Evolutionary conservation across 306 rosid genomes (phyloP), one percentile per base, ranked within the genome.

Genomic region (Pueraria montana): DNA sequence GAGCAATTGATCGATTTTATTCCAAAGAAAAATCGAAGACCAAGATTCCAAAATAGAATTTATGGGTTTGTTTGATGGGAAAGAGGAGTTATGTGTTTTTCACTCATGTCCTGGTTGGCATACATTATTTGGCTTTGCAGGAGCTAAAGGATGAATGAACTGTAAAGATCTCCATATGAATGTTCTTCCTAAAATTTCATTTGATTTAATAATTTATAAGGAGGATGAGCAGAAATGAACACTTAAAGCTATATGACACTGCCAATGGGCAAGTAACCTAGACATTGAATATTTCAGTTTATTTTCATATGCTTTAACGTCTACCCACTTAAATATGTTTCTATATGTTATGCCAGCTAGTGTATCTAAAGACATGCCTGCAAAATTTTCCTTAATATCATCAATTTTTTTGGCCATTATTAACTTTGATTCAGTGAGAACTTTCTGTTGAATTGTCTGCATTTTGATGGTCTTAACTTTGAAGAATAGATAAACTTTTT

Each of bases 391-490:
- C 12, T 52, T 32, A 18, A 68, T 18, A 12, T 63, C 23, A 34
- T 38, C 2, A 5, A 42, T 14, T 1, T 65, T 1, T 65, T 36
- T 64, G 3, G 38, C 77, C 43, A 13, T 45, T 74, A 76, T 4
- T 66, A 55, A 76, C 75, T 67, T 67, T 21, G 52, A 30, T 12
- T 30, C 8, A 34, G 9, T 14, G 36, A 76, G 70, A 71, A 77
- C 50, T 62, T 43, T 14, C 8, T 72, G 42, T 68, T 69, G 59
- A 55, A 55, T 18, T 75, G 48, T 55, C 42, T 40, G 26, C 49
- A 48, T 72, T 70, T 69, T 82, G 72, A 50, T 64, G 59, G 8
- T n/a, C 62, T 75, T 69, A 18, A 18, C 69, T 73, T 81, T 20
- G 27, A 83, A 59, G 80, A 52, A 71, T 64, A 40, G 24, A 59